phyloP scores from a whole-genome alignment of 768 basidiomycete species.

The Leccinum longicurvipes region DNA sequence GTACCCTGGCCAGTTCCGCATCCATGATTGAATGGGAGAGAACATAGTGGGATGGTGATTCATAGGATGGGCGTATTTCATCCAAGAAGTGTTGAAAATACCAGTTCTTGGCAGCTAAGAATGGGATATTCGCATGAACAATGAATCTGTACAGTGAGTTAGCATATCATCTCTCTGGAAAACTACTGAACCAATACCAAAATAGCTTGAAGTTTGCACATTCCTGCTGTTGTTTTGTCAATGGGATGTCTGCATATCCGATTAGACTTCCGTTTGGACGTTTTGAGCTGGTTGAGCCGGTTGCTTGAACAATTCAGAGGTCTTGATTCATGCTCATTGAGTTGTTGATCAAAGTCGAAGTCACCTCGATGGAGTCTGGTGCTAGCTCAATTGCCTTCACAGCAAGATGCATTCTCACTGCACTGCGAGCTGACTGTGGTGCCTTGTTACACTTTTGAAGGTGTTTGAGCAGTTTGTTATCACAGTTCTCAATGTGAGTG shows the following conservation, averaged over 20 bases:
- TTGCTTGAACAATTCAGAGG: too few species aligned
- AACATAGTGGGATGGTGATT: slow-evolving; percentile 20
- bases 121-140: slow-evolving; percentile 26
- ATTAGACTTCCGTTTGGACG: too few species aligned
- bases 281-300: too few species aligned
- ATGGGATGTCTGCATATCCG: too few species aligned
- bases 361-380: too few species aligned
- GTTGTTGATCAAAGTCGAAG: too few species aligned
- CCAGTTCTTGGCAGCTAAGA: slow-evolving; percentile 13
- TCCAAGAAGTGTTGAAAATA: slow-evolving; percentile 23
- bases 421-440: not conserved
- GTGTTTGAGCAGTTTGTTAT: not conserved
- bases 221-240: too few species aligned
- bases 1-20: slow-evolving; percentile 19
- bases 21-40: slow-evolving; percentile 24
- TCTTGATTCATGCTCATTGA: too few species aligned
- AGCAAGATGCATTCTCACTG: not conserved
- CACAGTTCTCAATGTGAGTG: not conserved
- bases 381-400: not conserved
- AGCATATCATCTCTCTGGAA: not conserved
- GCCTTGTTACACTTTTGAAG: not conserved
- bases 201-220: too few species aligned
- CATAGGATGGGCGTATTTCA: slow-evolving; percentile 25
- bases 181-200: not conserved
- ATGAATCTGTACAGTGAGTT: slow-evolving; percentile 3